These are phyloP conservation scores for Aspergillus asperescens DNA, from an alignment of 495 filamentous ascomycete genomes.

Conservation along the genomic window DNA sequence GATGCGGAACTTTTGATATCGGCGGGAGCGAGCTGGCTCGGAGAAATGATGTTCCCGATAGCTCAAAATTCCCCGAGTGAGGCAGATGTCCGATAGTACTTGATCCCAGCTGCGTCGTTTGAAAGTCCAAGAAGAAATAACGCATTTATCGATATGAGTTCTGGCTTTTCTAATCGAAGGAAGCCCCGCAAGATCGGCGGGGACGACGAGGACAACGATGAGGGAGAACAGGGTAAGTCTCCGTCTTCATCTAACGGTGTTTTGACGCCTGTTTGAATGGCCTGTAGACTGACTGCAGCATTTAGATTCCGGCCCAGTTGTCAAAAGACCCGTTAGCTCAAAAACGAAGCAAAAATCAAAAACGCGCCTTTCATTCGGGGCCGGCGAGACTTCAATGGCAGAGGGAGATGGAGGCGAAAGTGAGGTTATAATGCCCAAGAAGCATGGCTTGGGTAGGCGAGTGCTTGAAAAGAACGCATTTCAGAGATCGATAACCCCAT, in stretches of 20 bases:
- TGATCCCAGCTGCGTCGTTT: background rate
- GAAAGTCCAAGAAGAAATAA: background rate
- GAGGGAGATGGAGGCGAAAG: slow-evolving; percentile 51
- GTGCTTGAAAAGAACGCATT: slow-evolving; percentile 67
- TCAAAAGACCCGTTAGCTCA: slow-evolving; percentile 35
- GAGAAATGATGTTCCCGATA: slow-evolving; percentile 34
- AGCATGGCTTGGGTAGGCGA: slow-evolving; percentile 61
- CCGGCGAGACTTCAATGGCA: slow-evolving; percentile 51
- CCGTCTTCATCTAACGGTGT: background rate
- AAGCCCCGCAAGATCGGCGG: slow-evolving; percentile 70
- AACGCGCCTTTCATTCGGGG: slow-evolving; percentile 69
- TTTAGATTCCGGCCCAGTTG: slow-evolving; percentile 31
- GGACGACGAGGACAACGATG: slow-evolving; percentile 57
- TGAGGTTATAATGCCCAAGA: slow-evolving; percentile 63
- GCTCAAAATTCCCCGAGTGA: slow-evolving; percentile 14
- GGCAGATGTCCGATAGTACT: slow-evolving; percentile 2
- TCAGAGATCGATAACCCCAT: slow-evolving; percentile 43
- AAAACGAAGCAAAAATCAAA: slow-evolving; percentile 64
- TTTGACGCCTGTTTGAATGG: background rate
- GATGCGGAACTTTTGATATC: slow-evolving; percentile 26
- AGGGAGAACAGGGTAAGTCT: slow-evolving; percentile 30
- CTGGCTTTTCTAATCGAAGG: slow-evolving; percentile 60
- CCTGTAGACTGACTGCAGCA: slow-evolving; percentile 2
- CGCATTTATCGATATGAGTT: slow-evolving; percentile 47
- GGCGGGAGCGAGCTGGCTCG: slow-evolving; percentile 30